Evolutionary conservation across 441 rosid genomes (phyloP).

Genomic region (Flueggea neowawraea): DNA sequence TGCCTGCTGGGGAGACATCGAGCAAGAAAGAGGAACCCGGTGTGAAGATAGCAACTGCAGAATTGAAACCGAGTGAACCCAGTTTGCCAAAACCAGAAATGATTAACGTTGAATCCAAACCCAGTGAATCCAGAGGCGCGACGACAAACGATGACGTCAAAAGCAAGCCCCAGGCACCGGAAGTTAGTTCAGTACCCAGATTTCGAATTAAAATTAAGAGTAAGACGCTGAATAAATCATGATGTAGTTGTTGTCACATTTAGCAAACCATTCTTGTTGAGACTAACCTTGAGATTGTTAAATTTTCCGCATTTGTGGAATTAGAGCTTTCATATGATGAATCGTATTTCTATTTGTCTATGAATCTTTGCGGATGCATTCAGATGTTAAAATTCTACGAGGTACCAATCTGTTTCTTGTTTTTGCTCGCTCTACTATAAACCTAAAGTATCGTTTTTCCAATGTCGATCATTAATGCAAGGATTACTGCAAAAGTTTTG

Average conservation of each 20-base stretch:
- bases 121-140: not conserved
- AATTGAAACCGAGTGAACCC: constrained; percentile 39
- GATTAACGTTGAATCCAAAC: constrained; percentile 36
- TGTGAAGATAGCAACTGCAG: constrained; percentile 20
- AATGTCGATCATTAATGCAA: too few relatives aligned
- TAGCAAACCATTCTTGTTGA: not conserved
- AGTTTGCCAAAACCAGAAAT: constrained; percentile 28
- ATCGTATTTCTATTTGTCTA: too few relatives aligned
- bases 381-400: too few relatives aligned
- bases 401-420: too few relatives aligned
- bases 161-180: constrained; percentile 37
- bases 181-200: constrained; percentile 48
- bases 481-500: too few relatives aligned
- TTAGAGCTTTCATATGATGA: too few relatives aligned
- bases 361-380: too few relatives aligned
- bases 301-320: too few relatives aligned
- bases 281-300: too few relatives aligned
- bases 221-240: constrained; percentile 45
- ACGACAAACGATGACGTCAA: not conserved
- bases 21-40: constrained; percentile 25
- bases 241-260: not conserved
- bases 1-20: constrained; percentile 24
- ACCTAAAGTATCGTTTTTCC: too few relatives aligned
- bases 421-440: too few relatives aligned
- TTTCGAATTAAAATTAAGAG: constrained; percentile 71